Base-by-base conservation (phyloP, 23 red algal species). In the Porphyridium purpureum region DNA sequence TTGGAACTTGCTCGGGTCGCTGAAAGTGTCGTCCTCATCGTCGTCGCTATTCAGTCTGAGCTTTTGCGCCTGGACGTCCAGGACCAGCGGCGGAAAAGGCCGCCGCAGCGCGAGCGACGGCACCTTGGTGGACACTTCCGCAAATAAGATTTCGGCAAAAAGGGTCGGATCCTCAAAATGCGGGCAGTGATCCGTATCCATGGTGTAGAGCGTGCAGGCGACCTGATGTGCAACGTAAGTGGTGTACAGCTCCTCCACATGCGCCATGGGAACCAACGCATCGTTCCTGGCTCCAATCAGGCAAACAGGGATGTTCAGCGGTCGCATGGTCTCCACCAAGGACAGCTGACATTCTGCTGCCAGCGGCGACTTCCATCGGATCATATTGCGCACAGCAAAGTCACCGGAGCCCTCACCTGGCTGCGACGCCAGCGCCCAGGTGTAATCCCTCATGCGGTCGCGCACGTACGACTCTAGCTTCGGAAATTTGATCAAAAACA, bases 331-430 rank as follows among this genome's bases (percentile, higher is more conserved):
- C 36, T 54, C 17, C 24, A 60, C 69, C 27, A 76, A 26, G 21
- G 59, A 46, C 59, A 21, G 2, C 21, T 11, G 26, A 33, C 19
- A 4, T 24, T 47, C 31, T 26, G 27, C 31, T 14, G 31, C 34
- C 27, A 7, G 33, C 59, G 34, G 44, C n/a, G 38, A 8, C 57
- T 25, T 29, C 27, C 26, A 60, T 3, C 51, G 38, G n/a, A 88
- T 68, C 33, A 88, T 70, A 4, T 70, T 70, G 8, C 55, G 34
- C 11, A 88, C 64, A 6, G 82, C 82, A 6, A 34, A 48, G 30
- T 88, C 82, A 31, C 82, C 82, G 47, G 62, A 70, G n/a, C n/a
- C n/a, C n/a, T n/a, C n/a, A n/a, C n/a, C n/a, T 2, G 82, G 60
- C 47, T 88, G 87, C 2, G 70, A 51, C 19, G 77, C 80, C 24